These are phyloP conservation scores for Trichocladium uniseriatum DNA, from an alignment of 495 filamentous ascomycete species.

Conservation along the genomic window DNA sequence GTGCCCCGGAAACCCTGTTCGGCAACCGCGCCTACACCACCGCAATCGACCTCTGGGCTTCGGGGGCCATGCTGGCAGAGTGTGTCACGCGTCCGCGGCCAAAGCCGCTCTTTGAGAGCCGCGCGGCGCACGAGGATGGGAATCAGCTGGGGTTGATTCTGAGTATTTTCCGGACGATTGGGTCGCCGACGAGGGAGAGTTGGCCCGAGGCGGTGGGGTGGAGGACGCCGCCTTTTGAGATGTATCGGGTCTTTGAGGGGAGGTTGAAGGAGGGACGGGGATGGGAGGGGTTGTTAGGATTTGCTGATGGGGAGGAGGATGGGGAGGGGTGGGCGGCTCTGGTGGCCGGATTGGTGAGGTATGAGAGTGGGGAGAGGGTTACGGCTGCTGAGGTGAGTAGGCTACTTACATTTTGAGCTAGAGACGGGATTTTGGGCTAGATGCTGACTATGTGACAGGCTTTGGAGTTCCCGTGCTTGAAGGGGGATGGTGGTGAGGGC, in stretches of 20 bases:
- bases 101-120: conserved; percentile 62
- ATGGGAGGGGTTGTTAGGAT: conserved; percentile 21
- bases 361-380: conserved; percentile 21
- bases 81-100: conserved; percentile 34
- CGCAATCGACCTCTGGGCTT: conserved; percentile 80
- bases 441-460: background rate
- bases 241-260: conserved; percentile 40
- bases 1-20: conserved; percentile 85
- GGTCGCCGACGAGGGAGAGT: conserved; percentile 62
- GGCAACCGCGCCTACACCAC: conserved; percentile 62
- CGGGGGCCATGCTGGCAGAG: conserved; percentile 74
- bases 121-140: conserved; percentile 64
- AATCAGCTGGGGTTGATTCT: conserved; percentile 85
- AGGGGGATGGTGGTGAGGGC: background rate
- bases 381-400: conserved; percentile 15
- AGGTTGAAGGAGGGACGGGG: conserved; percentile 32
- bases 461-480: conserved; percentile 5
- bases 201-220: conserved; percentile 60
- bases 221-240: conserved; percentile 44
- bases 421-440: background rate
- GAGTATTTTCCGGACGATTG: conserved; percentile 81
- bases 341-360: conserved; percentile 27
- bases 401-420: background rate
- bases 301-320: conserved; percentile 26
- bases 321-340: conserved; percentile 22